Evolutionary conservation across 495 filamentous ascomycete species (phyloP), one percentile per base, ranked within the genome.

Genomic region (Penicillium desertorum): DNA sequence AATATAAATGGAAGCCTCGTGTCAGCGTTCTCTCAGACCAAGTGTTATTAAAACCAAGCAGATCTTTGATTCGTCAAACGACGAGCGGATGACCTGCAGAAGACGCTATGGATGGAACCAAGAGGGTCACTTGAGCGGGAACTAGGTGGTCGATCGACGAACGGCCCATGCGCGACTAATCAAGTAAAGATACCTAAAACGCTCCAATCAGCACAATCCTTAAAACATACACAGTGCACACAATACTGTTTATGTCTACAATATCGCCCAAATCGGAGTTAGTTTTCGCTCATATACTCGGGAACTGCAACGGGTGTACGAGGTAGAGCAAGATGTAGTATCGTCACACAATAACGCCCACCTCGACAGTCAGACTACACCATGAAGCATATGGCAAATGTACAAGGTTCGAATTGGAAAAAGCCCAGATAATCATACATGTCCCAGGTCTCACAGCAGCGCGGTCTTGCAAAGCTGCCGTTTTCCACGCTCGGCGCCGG

Each of bases 71-170:
- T 46, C 2, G 53, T 17, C 16, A 34, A 20, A 39, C 2, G 14
- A 14, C 45, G 32, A 63, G 65, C 73, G 72, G 73, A 70, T 76
- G 73, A 76, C 71, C 65, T 43, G 27, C 27, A 30, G 8, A 25
- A 39, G 30, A 14, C 17, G 7, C 53, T 39, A 41, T 47, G 16
- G 42, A 47, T 12, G 32, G 51, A 59, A 5, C 49, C 22, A 22
- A 53, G 45, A 61, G 50, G 64, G 67, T 70, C 71, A 71, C 64
- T 71, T 71, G 73, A 71, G 59, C 67, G 63, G 63, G 58, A 66
- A 62, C 63, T 17, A 17, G 10, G 16, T 39, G 45, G 66, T 59
- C 61, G 67, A 71, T 73, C 67, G 66, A 66, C 62, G 70, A 67
- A 66, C 62, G 71, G 70, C 42, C 73, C 71, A 69, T 74, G 71